Conservation (phyloP, 2,329 filamentous ascomycete genomes). For the Microdochium paspali region DNA sequence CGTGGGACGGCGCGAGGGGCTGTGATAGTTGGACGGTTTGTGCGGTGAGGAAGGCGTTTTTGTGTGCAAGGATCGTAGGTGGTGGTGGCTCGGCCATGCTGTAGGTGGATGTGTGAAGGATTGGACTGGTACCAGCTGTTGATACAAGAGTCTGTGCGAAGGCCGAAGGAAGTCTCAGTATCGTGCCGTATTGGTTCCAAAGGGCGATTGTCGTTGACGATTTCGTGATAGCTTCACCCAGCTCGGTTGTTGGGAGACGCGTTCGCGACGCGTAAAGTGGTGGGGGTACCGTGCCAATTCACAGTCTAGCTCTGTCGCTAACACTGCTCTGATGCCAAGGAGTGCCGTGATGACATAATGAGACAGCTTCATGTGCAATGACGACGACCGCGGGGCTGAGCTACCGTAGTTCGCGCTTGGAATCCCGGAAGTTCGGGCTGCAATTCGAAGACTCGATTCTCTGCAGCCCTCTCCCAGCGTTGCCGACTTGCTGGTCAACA, state of each 20-base stretch:
- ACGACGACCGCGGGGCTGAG: background rate
- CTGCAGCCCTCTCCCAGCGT: too few relatives aligned
- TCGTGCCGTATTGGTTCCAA: too few relatives aligned
- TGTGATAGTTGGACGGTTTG: conserved; percentile 57
- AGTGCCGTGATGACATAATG: background rate
- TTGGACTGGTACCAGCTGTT: background rate
- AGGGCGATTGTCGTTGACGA: too few relatives aligned
- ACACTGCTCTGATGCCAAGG: background rate
- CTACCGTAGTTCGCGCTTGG: background rate
- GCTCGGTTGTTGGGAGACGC: background rate
- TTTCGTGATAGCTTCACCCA: background rate
- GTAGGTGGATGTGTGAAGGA: background rate
- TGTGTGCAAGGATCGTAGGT: conserved; percentile 51
- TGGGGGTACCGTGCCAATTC: background rate
- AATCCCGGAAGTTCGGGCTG: background rate
- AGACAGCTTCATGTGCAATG: background rate
- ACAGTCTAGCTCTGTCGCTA: background rate
- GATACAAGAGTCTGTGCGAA: too few relatives aligned
- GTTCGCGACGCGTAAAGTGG: background rate
- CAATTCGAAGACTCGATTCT: too few relatives aligned
- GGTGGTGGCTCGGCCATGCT: conserved; percentile 12
- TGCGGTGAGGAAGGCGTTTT: conserved; percentile 52
- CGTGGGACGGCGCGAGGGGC: conserved; percentile 43
- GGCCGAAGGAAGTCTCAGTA: too few relatives aligned
- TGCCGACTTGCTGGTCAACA: background rate